Evolutionary conservation across 768 basidiomycete genomes (phyloP), one percentile per base, ranked within the genome.

Genomic region (Russula emetica): DNA sequence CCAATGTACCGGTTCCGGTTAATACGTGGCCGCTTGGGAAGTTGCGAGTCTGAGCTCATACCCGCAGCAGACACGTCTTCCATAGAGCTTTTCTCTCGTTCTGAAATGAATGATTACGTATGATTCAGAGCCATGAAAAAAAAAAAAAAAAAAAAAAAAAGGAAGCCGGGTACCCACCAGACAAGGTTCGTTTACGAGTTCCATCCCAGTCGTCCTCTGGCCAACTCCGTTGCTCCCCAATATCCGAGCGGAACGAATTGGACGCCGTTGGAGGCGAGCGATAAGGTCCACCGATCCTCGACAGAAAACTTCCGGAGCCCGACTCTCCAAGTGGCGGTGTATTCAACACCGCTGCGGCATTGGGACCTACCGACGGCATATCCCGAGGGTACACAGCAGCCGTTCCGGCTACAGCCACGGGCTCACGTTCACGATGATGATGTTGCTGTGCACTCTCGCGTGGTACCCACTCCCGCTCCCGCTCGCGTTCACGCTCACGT

Each of bases 251-350:
- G 55, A 49, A 68, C 22, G 65, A 66, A 34, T 54, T 63, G 2
- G 61, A 59, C 16, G 54, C 56, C 76, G 67, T 20, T 74, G 76
- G 44, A 76, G 70, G 28, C 11, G 59, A 60, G 32, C 73, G 69
- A 66, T 87, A 85, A 70, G 85, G 83, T 64, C 85, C 87, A 49
- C 85, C 76, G 63, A 87, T 83, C 53, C 86, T 83, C 55, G 85
- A 80, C 61, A 80, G 78, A 58, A 84, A 74, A 67, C 81, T 83
- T 40, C 70, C 74, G 10, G 49, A 42, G 11, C 51, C 60, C 20
- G 44, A 20, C 11, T 64, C 62, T 36, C 45, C 20, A 54, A 54
- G 57, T 58, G 62, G 56, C 38, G 52, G 40, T 34, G 58, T 24
- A 30, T 47, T 55, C 30, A 56, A 16, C n/a, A 20, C 22, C 5